Percentiles rank a stretch among this genome's conserved stretches.
phyloP scores from a whole-genome alignment of 176 grass and related monocot genomes.

The Cocos nucifera region DNA sequence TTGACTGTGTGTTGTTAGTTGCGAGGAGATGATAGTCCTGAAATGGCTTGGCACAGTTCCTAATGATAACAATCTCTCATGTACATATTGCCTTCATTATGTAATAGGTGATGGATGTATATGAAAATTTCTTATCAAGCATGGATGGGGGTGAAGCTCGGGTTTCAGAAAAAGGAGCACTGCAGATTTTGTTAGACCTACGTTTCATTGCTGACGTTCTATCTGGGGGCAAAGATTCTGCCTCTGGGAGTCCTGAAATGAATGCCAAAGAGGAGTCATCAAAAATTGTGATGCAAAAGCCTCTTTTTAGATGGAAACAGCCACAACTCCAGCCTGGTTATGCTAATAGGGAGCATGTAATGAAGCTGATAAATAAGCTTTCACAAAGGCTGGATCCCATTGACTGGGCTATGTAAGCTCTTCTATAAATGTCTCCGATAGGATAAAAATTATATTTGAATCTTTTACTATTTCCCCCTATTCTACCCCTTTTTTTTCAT shows the following conservation, averaged over 20 bases:
- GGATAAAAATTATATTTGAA: background rate
- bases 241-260: constrained; percentile 27
- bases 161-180: constrained; percentile 78
- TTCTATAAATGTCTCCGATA: background rate
- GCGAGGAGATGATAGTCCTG: too few species aligned
- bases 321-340: constrained; percentile 42
- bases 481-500: constrained; percentile 2
- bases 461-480: background rate
- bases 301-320: constrained; percentile 74
- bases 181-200: constrained; percentile 86
- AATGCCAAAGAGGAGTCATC: constrained; percentile 44
- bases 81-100: constrained; percentile 9
- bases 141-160: constrained; percentile 48
- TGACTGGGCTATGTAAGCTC: constrained; percentile 98
- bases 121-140: constrained; percentile 57
- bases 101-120: constrained; percentile 61
- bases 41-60: too few species aligned
- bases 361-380: constrained; percentile 57
- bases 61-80: background rate
- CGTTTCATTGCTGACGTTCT: constrained; percentile 79
- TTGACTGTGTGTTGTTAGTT: too few species aligned
- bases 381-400: constrained; percentile 89
- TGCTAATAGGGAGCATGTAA: constrained; percentile 51
- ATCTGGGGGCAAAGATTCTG: constrained; percentile 66
- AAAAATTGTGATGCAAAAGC: constrained; percentile 32